These are phyloP conservation scores for Leccinum fallax DNA, from an alignment of 1,284 basidiomycete genomes.

Conservation along the genomic window DNA sequence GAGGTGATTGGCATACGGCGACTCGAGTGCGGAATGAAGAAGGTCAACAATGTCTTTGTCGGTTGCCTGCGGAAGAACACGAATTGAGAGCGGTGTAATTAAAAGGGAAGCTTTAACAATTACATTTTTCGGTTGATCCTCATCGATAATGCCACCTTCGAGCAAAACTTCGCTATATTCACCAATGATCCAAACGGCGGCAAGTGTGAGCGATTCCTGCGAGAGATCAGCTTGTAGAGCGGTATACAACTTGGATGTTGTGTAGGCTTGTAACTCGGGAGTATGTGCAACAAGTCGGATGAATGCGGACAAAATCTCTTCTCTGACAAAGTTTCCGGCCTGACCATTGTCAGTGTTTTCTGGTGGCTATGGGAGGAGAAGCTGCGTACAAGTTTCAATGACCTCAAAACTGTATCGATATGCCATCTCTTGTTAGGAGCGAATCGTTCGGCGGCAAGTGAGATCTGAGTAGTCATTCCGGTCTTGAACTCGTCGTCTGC, in stretches of 20 bases:
- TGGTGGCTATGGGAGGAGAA: background rate
- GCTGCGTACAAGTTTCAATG: slow-evolving; percentile 81
- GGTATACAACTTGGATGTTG: slow-evolving; percentile 89
- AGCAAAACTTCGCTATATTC: slow-evolving; percentile 94
- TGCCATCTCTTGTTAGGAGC: slow-evolving; percentile 99
- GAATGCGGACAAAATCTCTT: slow-evolving; percentile 95
- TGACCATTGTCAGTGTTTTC: slow-evolving; percentile 32
- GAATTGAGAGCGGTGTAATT: slow-evolving; percentile 5
- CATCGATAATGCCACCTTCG: slow-evolving; percentile 87
- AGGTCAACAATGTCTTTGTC: slow-evolving; percentile 89
- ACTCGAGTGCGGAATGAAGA: slow-evolving; percentile 85
- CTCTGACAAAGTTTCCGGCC: slow-evolving; percentile 99
- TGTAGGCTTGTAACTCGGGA: slow-evolving; percentile 95
- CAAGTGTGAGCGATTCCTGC: slow-evolving; percentile 93
- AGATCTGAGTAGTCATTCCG: slow-evolving; percentile 97
- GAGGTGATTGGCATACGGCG: slow-evolving; percentile 92
- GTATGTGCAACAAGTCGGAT: slow-evolving; percentile 97
- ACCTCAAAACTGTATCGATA: slow-evolving; percentile 95
- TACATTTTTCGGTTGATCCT: slow-evolving; percentile 78
- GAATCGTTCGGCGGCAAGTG: slow-evolving; percentile 93
- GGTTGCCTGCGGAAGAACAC: slow-evolving; percentile 51
- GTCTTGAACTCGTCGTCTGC: slow-evolving; percentile 99
- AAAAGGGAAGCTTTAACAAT: slow-evolving; percentile 19
- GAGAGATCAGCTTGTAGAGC: slow-evolving; percentile 92
- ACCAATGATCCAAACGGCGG: slow-evolving; percentile 94